Percentiles rank a stretch among this genome's conserved stretches.
Conservation (phyloP, 345 rosid genomes). For the Euphorbia lathyris region DNA sequence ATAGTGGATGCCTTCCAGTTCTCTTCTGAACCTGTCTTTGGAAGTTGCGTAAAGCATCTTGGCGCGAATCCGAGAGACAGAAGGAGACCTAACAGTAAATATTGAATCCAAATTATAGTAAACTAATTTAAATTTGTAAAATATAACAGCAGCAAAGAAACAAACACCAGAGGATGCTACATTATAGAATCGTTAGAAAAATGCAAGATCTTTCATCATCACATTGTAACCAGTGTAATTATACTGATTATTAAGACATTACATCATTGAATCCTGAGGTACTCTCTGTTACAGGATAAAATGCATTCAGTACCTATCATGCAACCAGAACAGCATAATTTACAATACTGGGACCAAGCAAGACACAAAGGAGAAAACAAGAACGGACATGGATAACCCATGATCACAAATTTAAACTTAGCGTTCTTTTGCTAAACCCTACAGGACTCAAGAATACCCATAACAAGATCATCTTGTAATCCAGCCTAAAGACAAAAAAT, state of each 20-base stretch:
- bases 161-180: background rate
- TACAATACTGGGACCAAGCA: background rate
- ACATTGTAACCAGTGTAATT: background rate
- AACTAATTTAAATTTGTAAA: background rate
- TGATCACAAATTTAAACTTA: background rate
- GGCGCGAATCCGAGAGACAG: constrained; percentile 17
- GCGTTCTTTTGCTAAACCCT: background rate
- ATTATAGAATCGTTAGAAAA: background rate
- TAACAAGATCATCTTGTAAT: no score
- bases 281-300: background rate
- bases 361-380: background rate
- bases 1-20: constrained; percentile 23
- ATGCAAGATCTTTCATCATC: background rate
- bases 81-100: constrained; percentile 21
- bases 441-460: background rate
- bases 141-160: background rate
- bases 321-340: background rate
- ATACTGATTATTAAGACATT: background rate
- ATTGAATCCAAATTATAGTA: background rate
- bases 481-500: no score
- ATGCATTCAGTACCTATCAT: background rate
- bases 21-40: constrained; percentile 24
- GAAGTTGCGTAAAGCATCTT: constrained; percentile 29
- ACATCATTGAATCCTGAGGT: background rate
- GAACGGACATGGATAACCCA: background rate